Percentiles rank a stretch among this genome's conserved stretches.
These are phyloP conservation scores for Porphyrellus cyaneotinctus DNA, from an alignment of 768 basidiomycete genomes.

Conservation along the genomic window DNA sequence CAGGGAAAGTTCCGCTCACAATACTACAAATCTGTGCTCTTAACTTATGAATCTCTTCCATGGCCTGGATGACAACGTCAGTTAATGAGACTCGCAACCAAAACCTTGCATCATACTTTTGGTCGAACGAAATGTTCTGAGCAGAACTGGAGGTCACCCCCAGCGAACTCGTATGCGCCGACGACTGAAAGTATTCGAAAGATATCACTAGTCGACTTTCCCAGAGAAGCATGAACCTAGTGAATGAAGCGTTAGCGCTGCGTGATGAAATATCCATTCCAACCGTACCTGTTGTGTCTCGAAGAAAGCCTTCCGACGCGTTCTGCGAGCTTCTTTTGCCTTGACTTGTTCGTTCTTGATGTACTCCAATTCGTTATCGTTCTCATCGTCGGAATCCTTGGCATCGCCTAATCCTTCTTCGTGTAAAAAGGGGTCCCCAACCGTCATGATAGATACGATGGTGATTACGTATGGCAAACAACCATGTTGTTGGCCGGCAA, in stretches of 20 bases:
- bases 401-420: conserved; percentile 61
- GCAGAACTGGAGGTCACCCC: conserved; percentile 79
- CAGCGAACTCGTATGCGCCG: conserved; percentile 92
- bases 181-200: conserved; percentile 90
- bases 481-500: conserved; percentile 79
- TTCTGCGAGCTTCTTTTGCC: conserved; percentile 54
- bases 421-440: conserved; percentile 93
- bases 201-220: conserved; percentile 76
- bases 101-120: conserved; percentile 54
- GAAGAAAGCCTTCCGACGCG: conserved; percentile 75
- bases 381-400: conserved; percentile 38
- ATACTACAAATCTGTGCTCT: conserved; percentile 85
- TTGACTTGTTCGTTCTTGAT: conserved; percentile 45
- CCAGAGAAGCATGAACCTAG: conserved; percentile 76
- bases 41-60: conserved; percentile 98
- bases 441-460: conserved; percentile 85
- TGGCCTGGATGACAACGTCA: conserved; percentile 56
- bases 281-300: conserved; percentile 67
- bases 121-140: conserved; percentile 81
- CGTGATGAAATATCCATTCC: neutral
- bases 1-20: conserved; percentile 73
- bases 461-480: conserved; percentile 90
- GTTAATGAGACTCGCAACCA: neutral
- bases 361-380: conserved; percentile 37
- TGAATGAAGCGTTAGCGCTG: conserved; percentile 1